A percentile compares a stretch with the other conserved stretches of the same genome.
These are phyloP conservation scores for Balamuthia mandrillaris DNA, from an alignment of 208 protist genomes.

Conservation along the genomic window DNA sequence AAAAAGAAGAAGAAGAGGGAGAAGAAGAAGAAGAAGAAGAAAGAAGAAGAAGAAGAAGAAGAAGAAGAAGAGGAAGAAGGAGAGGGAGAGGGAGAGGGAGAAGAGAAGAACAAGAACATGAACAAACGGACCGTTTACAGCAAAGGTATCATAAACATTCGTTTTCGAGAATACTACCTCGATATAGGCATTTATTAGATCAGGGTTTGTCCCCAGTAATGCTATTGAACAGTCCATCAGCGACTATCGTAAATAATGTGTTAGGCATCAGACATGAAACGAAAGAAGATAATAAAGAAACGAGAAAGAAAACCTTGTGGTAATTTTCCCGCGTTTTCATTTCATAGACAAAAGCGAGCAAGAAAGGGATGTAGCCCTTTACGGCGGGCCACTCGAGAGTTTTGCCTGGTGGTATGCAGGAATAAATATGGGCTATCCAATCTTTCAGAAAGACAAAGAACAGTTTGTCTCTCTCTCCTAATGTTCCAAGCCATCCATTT, in stretches of 20 bases:
- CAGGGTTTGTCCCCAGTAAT: constrained; percentile 19
- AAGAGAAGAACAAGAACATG: neutral
- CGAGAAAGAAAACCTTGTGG: too few species aligned
- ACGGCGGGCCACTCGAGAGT: neutral
- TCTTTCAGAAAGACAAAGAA: neutral
- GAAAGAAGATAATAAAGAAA: too few species aligned
- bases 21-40: neutral
- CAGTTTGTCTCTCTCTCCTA: neutral
- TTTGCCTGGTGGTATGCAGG: neutral
- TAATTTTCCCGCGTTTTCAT: neutral
- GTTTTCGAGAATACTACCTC: constrained; percentile 1
- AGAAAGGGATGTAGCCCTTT: constrained; percentile 24
- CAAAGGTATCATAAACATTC: neutral
- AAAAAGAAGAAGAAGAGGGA: neutral
- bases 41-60: neutral
- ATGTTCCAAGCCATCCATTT: neutral
- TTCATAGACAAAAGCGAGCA: constrained; percentile 31
- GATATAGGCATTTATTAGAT: constrained; percentile 15
- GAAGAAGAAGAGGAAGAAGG: neutral
- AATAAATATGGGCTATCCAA: constrained; percentile 15
- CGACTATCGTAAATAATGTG: too few species aligned
- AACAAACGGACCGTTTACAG: neutral
- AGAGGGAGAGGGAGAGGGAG: neutral
- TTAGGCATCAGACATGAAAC: too few species aligned
- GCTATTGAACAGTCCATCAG: constrained; percentile 31